Base-by-base conservation (phyloP, 78 protist species). In the Dictyostelium brefeldianum region DNA sequence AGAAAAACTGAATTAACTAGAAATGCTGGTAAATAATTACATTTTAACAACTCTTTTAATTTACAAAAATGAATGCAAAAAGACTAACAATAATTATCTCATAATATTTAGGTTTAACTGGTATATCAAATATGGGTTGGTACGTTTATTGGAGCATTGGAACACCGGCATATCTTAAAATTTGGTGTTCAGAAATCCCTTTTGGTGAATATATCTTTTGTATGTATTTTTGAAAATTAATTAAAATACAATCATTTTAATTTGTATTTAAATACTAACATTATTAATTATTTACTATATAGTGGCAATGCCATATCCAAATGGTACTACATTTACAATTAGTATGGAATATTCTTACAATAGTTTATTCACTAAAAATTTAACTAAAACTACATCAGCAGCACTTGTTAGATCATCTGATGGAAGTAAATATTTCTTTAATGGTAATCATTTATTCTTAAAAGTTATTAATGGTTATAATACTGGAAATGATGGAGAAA, bases 91-190 rank as follows among this genome's bases (percentile, higher is more conserved):
- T n/a, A n/a, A n/a, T n/a, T n/a, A n/a, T n/a, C n/a, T n/a, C n/a
- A n/a, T n/a, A n/a, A n/a, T n/a, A n/a, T n/a, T n/a, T n/a, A n/a
- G 90, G 91, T 83, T 54, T 83, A 27, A 83, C 91, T 17, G 91
- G 91, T 83, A 18, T 83, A 3, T 71, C 81, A 10, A 83, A 83
- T 54, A 31, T 83, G 65, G 91, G 91, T 22, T 83, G 91, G 91
- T 83, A 83, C 70, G 22, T 73, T 14, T 83, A 71, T 41, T 51
- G 27, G 11, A 53, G 15, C 10, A 36, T 25, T 46, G 80, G 81
- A 5, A 69, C 81, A 36, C 91, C 91, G n/a, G 15, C 79, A 10
- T 50, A 67, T 67, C 17, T 67, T 7, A 67, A 41, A 31, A 67
- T 67, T 27, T 67, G 47, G 25, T 36, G 59, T 4, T 12, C 25